A percentile compares a stretch with the other conserved stretches of the same genome.
Evolutionary conservation across 139 green algal species (phyloP).

Genomic region (Pleodorina starrii): DNA sequence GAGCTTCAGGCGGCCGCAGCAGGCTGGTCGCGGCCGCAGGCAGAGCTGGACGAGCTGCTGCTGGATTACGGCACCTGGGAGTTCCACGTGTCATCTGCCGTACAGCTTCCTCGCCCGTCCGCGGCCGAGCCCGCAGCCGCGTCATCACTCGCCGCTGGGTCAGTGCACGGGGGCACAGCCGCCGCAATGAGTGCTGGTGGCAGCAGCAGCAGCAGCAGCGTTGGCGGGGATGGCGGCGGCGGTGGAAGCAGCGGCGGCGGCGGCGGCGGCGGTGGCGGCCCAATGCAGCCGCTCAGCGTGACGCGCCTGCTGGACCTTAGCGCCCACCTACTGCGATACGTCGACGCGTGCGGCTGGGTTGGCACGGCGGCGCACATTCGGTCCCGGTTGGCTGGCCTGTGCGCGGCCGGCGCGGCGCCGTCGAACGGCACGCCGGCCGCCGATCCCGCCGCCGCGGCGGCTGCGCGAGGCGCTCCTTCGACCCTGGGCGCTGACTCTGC

Average conservation of each 20-base stretch:
- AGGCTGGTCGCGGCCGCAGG: background rate
- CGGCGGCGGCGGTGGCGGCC: background rate
- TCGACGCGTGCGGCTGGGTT: background rate
- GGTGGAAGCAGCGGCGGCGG: no score
- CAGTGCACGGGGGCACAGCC: no score
- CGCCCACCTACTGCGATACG: conserved; percentile 12
- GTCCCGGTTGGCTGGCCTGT: background rate
- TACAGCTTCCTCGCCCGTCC: no score
- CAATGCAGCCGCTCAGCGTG: background rate
- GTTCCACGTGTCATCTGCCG: background rate
- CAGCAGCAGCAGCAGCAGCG: no score
- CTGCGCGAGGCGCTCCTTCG: no score
- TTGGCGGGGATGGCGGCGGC: no score
- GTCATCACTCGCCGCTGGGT: no score
- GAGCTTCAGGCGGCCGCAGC: conserved; percentile 9
- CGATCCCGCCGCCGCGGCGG: no score
- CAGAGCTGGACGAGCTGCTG: conserved; percentile 47
- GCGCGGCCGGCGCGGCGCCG: no score
- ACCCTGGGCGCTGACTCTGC: no score
- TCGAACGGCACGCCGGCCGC: no score
- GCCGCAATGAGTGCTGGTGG: background rate
- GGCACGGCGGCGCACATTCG: conserved; percentile 9
- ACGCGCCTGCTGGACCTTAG: background rate
- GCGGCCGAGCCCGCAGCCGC: no score
- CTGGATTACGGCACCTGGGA: conserved; percentile 22